Evolutionary conservation across 768 basidiomycete species (phyloP).

Genomic region (Kwoniella sp.): DNA sequence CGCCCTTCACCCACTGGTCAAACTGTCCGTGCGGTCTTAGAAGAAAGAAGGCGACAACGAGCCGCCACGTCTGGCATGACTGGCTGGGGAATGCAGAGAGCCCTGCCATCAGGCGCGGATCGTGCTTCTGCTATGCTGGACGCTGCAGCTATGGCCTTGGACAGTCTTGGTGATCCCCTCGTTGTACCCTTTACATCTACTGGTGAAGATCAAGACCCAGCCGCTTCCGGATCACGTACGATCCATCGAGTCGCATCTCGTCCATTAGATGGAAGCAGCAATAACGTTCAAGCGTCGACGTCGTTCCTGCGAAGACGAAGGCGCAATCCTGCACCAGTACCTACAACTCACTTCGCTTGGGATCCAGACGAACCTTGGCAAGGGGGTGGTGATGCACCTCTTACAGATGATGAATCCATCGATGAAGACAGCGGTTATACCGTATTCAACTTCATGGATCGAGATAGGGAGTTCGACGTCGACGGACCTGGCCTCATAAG

Average conservation of each 20-base stretch:
- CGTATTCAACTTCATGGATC: slow-evolving; percentile 6
- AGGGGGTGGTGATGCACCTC: background rate
- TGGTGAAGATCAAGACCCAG: slow-evolving; percentile 2
- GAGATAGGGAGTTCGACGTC: slow-evolving; percentile 19
- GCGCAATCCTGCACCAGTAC: slow-evolving; percentile 16
- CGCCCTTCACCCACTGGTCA: background rate
- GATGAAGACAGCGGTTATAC: slow-evolving; percentile 13
- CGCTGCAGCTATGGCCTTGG: background rate
- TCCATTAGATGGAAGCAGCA: slow-evolving; percentile 16
- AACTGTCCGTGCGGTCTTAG: background rate
- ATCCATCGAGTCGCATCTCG: background rate
- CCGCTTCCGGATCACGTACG: background rate
- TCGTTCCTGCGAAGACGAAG: slow-evolving; percentile 17
- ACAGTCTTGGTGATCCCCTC: slow-evolving; percentile 3
- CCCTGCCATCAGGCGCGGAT: slow-evolving; percentile 18
- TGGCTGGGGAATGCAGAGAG: slow-evolving; percentile 20
- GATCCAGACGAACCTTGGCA: slow-evolving; percentile 11
- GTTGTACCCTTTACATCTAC: slow-evolving; percentile 11
- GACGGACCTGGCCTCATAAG: slow-evolving; percentile 10
- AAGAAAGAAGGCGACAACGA: slow-evolving; percentile 4
- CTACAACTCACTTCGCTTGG: background rate
- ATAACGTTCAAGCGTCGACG: background rate
- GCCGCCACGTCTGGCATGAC: background rate
- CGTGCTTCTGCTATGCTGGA: background rate
- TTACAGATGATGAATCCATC: slow-evolving; percentile 7